Evolutionary conservation across 345 rosid genomes (phyloP).

Genomic region (Cardamine occulta): DNA sequence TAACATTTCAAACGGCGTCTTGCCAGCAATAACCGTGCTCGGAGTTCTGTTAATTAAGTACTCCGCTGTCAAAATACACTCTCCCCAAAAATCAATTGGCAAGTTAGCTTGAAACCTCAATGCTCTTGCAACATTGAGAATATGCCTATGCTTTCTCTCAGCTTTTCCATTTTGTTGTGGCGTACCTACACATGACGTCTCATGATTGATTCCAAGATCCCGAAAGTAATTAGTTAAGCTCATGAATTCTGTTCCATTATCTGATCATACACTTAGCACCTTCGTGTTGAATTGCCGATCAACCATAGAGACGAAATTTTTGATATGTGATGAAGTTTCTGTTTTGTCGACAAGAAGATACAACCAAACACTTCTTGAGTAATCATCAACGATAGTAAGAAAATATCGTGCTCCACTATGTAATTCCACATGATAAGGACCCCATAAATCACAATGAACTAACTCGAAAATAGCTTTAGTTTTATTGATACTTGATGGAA

Average conservation of each 20-base stretch:
- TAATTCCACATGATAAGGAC: background rate
- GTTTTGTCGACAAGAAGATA: background rate
- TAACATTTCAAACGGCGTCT: no score
- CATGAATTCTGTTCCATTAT: background rate
- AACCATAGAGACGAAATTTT: background rate
- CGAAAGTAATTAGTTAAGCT: background rate
- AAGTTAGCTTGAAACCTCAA: no score
- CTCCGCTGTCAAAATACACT: no score
- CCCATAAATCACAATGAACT: background rate
- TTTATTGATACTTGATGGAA: background rate
- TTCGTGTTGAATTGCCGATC: background rate
- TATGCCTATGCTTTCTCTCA: background rate
- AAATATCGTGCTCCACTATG: background rate
- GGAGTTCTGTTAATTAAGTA: no score
- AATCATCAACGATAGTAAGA: background rate
- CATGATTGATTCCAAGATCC: background rate
- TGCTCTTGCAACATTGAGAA: no score
- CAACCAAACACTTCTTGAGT: background rate
- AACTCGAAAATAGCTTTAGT: background rate
- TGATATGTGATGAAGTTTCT: background rate
- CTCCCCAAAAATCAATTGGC: no score
- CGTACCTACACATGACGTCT: background rate
- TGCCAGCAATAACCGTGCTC: no score
- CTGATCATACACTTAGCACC: background rate
- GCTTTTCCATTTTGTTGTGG: background rate